Evolutionary conservation across 371 early-diverging fungal species (phyloP).

Genomic region (Haplosporangium sp.): DNA sequence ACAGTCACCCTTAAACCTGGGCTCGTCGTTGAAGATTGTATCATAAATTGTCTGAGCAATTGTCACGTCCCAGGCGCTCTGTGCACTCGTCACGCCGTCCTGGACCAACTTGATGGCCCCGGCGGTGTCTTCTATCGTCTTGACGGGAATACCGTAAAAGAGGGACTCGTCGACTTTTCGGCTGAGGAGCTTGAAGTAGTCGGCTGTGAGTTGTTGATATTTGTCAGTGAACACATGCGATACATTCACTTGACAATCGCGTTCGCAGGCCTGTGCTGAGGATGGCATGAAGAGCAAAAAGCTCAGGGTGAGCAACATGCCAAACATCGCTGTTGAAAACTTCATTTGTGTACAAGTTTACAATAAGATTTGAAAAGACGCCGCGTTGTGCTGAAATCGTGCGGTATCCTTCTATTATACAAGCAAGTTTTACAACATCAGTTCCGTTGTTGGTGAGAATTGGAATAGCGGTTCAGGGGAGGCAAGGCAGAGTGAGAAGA

Average conservation of each 20-base stretch:
- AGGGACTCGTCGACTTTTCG: constrained; percentile 48
- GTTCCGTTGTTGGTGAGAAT: too few species aligned
- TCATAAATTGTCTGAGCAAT: constrained; percentile 62
- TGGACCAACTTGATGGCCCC: constrained; percentile 38
- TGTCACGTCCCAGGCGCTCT: constrained; percentile 54
- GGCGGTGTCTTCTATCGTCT: constrained; percentile 20
- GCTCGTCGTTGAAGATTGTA: constrained; percentile 55
- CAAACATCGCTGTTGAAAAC: too few species aligned
- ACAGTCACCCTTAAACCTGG: constrained; percentile 72
- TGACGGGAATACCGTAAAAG: constrained; percentile 51
- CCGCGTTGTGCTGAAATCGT: too few species aligned
- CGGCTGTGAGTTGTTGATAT: constrained; percentile 56
- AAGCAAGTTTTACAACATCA: too few species aligned
- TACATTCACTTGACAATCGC: constrained; percentile 64
- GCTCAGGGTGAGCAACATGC: too few species aligned
- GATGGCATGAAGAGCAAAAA: constrained; percentile 5
- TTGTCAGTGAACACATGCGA: constrained; percentile 61
- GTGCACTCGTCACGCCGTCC: constrained; percentile 17
- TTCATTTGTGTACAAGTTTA: too few species aligned
- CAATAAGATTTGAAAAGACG: too few species aligned
- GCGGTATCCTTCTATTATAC: too few species aligned
- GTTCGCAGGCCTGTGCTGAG: constrained; percentile 60
- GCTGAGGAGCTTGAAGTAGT: constrained; percentile 37
- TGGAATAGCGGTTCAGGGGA: too few species aligned
- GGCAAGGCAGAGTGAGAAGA: too few species aligned